phyloP scores from a whole-genome alignment of 1,139 yeast genomes.

The Pichia terricola region DNA sequence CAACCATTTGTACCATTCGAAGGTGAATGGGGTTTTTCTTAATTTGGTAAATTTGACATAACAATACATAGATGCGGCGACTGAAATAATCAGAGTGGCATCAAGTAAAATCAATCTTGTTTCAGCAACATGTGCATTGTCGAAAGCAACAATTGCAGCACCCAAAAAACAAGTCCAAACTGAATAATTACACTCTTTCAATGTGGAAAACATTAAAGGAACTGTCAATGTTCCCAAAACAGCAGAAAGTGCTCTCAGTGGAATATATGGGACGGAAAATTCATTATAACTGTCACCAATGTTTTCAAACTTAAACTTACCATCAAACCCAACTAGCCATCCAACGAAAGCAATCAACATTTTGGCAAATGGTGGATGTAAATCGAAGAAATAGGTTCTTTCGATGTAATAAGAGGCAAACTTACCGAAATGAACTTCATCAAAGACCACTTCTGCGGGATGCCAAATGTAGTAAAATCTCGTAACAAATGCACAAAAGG shows the following conservation, averaged over 20 bases:
- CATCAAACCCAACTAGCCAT: slow-evolving; percentile 80
- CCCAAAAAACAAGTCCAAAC: slow-evolving; percentile 73
- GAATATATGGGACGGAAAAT: slow-evolving; percentile 80
- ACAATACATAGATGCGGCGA: slow-evolving; percentile 68
- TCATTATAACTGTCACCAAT: slow-evolving; percentile 77
- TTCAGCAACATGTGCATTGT: slow-evolving; percentile 87
- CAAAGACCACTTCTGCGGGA: slow-evolving; percentile 89
- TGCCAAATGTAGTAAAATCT: slow-evolving; percentile 63
- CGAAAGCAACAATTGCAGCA: slow-evolving; percentile 75
- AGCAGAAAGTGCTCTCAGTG: slow-evolving; percentile 78
- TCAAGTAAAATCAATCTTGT: slow-evolving; percentile 85
- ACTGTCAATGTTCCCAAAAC: slow-evolving; percentile 73
- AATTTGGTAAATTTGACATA: slow-evolving; percentile 74
- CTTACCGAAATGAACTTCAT: slow-evolving; percentile 96
- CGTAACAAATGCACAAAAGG: slow-evolving; percentile 56
- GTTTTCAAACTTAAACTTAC: slow-evolving; percentile 79
- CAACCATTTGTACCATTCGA: slow-evolving; percentile 84
- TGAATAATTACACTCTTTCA: slow-evolving; percentile 76
- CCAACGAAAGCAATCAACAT: slow-evolving; percentile 86
- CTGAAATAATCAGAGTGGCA: slow-evolving; percentile 75
- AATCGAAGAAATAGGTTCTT: slow-evolving; percentile 83
- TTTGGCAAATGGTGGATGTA: slow-evolving; percentile 98
- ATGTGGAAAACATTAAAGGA: slow-evolving; percentile 70
- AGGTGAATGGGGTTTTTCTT: slow-evolving; percentile 57
- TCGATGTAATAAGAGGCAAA: slow-evolving; percentile 84